A percentile compares a stretch with the other conserved stretches of the same genome.
phyloP scores from a whole-genome alignment of 441 rosid species.

The Aquilaria agallochum region DNA sequence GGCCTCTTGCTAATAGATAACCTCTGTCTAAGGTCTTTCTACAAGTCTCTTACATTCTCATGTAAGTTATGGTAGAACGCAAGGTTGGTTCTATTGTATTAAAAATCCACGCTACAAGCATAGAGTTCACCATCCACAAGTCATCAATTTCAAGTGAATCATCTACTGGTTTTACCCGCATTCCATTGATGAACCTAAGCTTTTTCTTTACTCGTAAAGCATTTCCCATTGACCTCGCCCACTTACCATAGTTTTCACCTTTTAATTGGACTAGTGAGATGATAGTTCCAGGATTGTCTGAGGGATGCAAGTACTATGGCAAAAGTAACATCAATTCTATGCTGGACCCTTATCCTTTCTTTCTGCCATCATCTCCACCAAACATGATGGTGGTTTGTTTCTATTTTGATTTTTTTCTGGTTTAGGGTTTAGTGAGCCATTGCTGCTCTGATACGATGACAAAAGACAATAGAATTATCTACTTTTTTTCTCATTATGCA shows the following conservation, averaged over 20 bases:
- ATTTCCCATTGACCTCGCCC: background rate
- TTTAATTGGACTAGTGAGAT: too few species aligned
- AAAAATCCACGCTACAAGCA: conserved; percentile 8
- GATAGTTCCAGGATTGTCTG: too few species aligned
- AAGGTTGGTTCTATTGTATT: conserved; percentile 11
- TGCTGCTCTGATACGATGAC: too few species aligned
- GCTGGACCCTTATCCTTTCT: too few species aligned
- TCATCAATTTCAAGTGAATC: background rate
- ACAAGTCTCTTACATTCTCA: conserved; percentile 5
- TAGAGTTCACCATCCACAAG: conserved; percentile 18
- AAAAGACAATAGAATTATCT: too few species aligned
- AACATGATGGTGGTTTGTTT: too few species aligned
- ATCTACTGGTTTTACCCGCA: background rate
- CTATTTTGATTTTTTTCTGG: too few species aligned
- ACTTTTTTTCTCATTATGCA: too few species aligned
- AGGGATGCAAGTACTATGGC: too few species aligned
- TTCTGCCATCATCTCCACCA: too few species aligned
- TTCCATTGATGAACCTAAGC: conserved; percentile 9
- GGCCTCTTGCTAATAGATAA: conserved; percentile 11
- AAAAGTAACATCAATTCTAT: too few species aligned
- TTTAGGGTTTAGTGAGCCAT: too few species aligned
- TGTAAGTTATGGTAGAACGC: conserved; percentile 2
- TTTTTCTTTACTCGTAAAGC: conserved; percentile 7
- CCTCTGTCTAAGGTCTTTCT: conserved; percentile 7
- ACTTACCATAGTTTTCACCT: conserved; percentile 4